A percentile compares a stretch with the other conserved stretches of the same genome.
These are phyloP conservation scores for Cornus kousa DNA, from an alignment of 148 eudicot genomes.

Conservation along the genomic window DNA sequence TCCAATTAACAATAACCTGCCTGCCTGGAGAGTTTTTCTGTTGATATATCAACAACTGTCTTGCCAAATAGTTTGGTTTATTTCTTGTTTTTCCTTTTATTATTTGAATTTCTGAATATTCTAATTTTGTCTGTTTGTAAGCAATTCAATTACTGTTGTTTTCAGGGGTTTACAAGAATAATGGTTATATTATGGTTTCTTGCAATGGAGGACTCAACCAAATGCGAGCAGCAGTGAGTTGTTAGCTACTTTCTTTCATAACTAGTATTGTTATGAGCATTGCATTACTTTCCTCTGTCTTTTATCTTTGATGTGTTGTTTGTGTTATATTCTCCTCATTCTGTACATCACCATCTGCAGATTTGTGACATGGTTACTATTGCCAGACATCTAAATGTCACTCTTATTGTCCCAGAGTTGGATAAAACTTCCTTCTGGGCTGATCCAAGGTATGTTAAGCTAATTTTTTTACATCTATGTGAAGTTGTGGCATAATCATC, in stretches of 20 bases:
- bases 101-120: neutral
- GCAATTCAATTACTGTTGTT: neutral
- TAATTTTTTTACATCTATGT: neutral
- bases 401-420: slow-evolving; percentile 66
- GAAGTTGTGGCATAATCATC: neutral
- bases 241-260: neutral
- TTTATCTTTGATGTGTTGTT: neutral
- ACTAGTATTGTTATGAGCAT: neutral
- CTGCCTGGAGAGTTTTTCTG: neutral
- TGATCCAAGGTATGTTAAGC: slow-evolving; percentile 46
- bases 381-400: slow-evolving; percentile 64
- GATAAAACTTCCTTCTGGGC: slow-evolving; percentile 78
- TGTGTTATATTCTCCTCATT: neutral
- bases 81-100: neutral
- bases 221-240: slow-evolving; percentile 71
- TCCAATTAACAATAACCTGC: neutral
- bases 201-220: slow-evolving; percentile 79
- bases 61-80: neutral
- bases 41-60: neutral
- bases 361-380: slow-evolving; percentile 78
- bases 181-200: slow-evolving; percentile 76
- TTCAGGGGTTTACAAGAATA: slow-evolving; percentile 61
- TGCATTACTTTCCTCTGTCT: neutral
- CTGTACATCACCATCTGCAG: slow-evolving; percentile 17
- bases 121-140: neutral